Evolutionary conservation across 2,329 filamentous ascomycete genomes (phyloP).

Genomic region (Cryphonectria radicalis): DNA sequence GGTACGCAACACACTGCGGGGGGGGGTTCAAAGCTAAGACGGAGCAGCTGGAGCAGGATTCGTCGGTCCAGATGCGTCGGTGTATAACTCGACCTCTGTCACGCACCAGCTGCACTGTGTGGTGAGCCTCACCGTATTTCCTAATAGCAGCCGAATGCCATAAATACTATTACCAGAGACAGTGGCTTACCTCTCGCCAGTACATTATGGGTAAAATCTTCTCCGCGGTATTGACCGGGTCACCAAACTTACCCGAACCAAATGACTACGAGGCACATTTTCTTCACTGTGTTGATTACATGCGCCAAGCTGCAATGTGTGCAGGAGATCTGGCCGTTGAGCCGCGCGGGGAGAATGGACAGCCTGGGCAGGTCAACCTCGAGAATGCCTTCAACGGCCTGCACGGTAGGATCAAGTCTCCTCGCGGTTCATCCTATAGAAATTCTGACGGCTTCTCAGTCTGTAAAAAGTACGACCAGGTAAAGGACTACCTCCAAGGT

Average conservation of each 20-base stretch:
- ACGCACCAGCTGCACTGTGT: conserved; percentile 49
- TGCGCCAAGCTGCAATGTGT: conserved; percentile 37
- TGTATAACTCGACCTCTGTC: conserved; percentile 47
- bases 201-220: conserved; percentile 43
- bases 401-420: conserved; percentile 29
- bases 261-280: conserved; percentile 42
- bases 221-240: conserved; percentile 32
- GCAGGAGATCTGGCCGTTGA: conserved; percentile 35
- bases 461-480: conserved; percentile 34
- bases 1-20: not conserved
- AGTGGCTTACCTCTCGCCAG: conserved; percentile 27
- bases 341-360: conserved; percentile 32
- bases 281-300: conserved; percentile 41
- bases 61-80: conserved; percentile 28
- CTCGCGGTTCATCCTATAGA: not conserved
- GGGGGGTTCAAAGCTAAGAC: not conserved
- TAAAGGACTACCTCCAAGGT: conserved; percentile 33
- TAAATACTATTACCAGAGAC: not conserved
- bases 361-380: conserved; percentile 32
- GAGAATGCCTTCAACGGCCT: conserved; percentile 34
- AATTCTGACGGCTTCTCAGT: conserved; percentile 25
- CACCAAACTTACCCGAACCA: conserved; percentile 19
- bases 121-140: conserved; percentile 33
- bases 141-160: not conserved
- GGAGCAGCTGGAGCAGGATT: conserved; percentile 21